Base-by-base conservation (phyloP, 2,329 filamentous ascomycete species). In the Sclerotinia glacialis region DNA sequence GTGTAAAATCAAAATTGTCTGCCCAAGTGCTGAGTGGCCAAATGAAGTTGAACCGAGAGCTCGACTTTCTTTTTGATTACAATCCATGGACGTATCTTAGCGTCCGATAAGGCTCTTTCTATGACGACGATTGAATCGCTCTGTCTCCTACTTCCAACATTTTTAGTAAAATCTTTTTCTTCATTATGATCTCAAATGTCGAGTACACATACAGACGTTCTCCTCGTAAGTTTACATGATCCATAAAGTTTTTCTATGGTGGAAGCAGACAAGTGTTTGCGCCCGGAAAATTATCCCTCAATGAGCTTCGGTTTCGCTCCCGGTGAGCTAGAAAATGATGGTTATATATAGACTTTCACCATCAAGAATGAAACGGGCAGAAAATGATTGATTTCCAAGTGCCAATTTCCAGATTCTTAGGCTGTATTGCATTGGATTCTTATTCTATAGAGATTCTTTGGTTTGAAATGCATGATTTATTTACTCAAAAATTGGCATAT, bases 151-250 rank as follows among this genome's bases (percentile, higher is more conserved):
- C n/a, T 62, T 62, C 58, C 46, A 53, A 64, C 52, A 66, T 64
- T 46, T 46, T 23, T 28, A 14, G n/a, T 62, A 28, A 37, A 66
- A 42, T 11, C 26, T 14, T 47, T 53, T 42, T 67, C 58, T 69
- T 67, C 54, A 67, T 60, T 31, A 72, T 71, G 68, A 46, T 66
- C 69, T 49, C 69, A 72, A 69, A 81, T 83, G 81, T 81, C 81
- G 71, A 75, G 74, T 66, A 83, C 80, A 28, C 83, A 82, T 72
- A 80, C 79, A 8, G 84, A 87, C 71, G 85, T 87, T 65, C 81
- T 85, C 76, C 75, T 86, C 67, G 85, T 86, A 77, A 76, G 82
- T 80, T 44, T 14, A 28, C 18, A 49, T n/a, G 26, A 4, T 31
- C 42, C 18, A 6, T 52, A 9, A 11, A 37, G 37, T 34, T 40